A percentile compares a stretch with the other conserved stretches of the same genome.
Conservation (phyloP, 805 yeast species). For the Kurtzmaniella cleridarum region DNA sequence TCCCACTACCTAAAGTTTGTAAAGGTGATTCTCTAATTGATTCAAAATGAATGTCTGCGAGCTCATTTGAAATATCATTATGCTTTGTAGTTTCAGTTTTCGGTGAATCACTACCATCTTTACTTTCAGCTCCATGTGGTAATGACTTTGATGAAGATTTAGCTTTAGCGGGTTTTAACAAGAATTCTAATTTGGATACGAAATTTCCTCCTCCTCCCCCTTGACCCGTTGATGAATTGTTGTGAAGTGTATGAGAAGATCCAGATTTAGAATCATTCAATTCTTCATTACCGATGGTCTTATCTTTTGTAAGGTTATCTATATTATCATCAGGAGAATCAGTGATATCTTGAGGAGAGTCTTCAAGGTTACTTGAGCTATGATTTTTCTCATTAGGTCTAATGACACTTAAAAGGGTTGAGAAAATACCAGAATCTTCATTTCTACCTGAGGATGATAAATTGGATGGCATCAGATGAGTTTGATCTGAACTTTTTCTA, state of each 20-base stretch:
- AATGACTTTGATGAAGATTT: conserved; percentile 9
- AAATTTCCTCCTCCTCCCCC: too few species aligned
- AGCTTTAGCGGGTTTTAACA: conserved; percentile 16
- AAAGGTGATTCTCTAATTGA: conserved; percentile 43
- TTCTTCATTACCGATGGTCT: too few species aligned
- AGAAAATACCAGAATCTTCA: background rate
- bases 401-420: conserved; percentile 2
- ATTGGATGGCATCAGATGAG: too few species aligned
- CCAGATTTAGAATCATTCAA: too few species aligned
- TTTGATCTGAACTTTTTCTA: too few species aligned
- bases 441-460: too few species aligned
- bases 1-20: conserved; percentile 46
- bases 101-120: background rate
- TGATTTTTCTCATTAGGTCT: background rate
- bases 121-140: background rate
- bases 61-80: background rate
- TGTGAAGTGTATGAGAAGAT: too few species aligned
- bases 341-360: too few species aligned
- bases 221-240: too few species aligned
- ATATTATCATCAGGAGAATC: too few species aligned
- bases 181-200: conserved; percentile 15
- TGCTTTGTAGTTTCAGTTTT: conserved; percentile 1
- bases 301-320: too few species aligned
- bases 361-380: too few species aligned
- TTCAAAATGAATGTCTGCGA: conserved; percentile 39